Base-by-base conservation (phyloP, 75 land plant genomes). In the Cunninghamia lanceolata region DNA sequence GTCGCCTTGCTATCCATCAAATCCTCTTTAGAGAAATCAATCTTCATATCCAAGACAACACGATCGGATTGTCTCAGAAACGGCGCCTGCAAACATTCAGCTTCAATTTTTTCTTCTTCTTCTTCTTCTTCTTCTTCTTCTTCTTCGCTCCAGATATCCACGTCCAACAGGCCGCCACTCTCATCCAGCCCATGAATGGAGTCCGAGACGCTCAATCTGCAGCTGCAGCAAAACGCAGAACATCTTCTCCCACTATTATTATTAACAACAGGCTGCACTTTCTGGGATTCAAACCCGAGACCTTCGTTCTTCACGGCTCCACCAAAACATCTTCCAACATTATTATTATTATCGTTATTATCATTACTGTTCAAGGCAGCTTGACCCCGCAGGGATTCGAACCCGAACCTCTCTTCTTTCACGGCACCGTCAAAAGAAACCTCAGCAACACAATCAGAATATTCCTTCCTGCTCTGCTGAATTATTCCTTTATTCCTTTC, bases 161-260 rank as follows among this genome's bases (percentile, higher is more conserved):
- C 84, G 15, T 53, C 84, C 36, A 50, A 16, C 63, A 32, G 4
- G 63, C 54, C n/a, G 63, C 54, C n/a, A 50, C 53, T 63, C 36
- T 83, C 63, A 16, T 34, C 54, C 3, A n/a, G 19, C 35, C 30
- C 40, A 1, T 52, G 21, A 52, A 52, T 34, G 63, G 84, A 36
- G 3, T 73, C 75, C 19, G 63, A 83, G 25, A 83, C 0, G 50
- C 84, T 83, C 63, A 83, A 19, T 52, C 84, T 83, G 19, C 84
- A 83, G 39, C 39, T 52, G 35, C 84, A 83, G 59, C 84, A 83
- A 50, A 83, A 52, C 39, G 84, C 84, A 34, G 84, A 83, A 53
- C 84, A 83, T 46, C 30, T 83, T 16, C 54, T 32, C 38, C 56
- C 17, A 50, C 36, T 25, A 1, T 30, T 35, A 42, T 10, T 82